Conservation (phyloP, 306 rosid species). For the Gastrolobium villosum region DNA sequence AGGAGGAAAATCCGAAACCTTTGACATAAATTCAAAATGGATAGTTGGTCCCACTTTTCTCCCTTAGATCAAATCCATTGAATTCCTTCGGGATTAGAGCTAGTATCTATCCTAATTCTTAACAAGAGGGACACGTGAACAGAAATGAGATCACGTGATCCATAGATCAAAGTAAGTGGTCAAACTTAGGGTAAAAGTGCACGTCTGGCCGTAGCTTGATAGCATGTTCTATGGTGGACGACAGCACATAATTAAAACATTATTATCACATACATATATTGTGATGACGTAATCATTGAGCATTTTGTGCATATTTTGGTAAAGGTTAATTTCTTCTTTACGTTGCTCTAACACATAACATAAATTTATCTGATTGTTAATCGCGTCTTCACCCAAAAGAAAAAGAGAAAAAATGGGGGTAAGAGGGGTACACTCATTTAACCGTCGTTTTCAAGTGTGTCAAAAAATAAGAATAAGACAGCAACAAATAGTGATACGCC, state of each 20-base stretch:
- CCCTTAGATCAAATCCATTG: background rate
- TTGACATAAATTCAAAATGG: background rate
- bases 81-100: conserved; percentile 21
- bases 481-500: background rate
- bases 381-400: background rate
- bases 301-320: background rate
- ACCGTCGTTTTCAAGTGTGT: background rate
- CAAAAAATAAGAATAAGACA: too few relatives aligned
- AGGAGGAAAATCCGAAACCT: background rate
- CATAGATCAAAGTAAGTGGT: background rate
- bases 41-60: background rate
- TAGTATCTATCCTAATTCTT: background rate
- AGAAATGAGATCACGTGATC: conserved; percentile 4
- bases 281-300: background rate
- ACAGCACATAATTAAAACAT: background rate
- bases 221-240: background rate
- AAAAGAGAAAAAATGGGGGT: background rate
- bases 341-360: background rate
- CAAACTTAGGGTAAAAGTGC: conserved; percentile 28
- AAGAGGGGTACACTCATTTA: background rate
- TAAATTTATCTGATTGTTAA: background rate
- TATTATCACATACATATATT: background rate
- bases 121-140: background rate
- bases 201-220: background rate
- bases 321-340: background rate